phyloP scores from a whole-genome alignment of 2,329 filamentous ascomycete species.

The Fusarium mexicanum region DNA sequence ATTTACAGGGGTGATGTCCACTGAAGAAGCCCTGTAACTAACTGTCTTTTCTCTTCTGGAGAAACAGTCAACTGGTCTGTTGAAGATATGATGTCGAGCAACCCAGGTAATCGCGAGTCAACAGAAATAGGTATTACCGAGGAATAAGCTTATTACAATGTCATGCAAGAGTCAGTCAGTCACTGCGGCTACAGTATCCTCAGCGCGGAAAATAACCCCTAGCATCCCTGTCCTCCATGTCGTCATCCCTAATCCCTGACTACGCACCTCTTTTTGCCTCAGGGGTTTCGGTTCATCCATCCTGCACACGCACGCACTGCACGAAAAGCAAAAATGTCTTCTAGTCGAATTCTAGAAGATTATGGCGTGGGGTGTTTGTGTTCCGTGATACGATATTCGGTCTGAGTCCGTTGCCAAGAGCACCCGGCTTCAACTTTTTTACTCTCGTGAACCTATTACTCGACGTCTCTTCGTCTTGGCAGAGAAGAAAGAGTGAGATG shows the following conservation, averaged over 20 bases:
- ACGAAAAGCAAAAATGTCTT: constrained; percentile 5
- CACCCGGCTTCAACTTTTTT: not conserved
- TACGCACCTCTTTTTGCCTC: constrained; percentile 2
- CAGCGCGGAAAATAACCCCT: constrained; percentile 2
- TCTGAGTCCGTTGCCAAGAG: constrained; percentile 22
- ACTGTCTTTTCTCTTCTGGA: not conserved
- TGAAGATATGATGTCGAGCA: not conserved
- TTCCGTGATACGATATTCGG: constrained; percentile 11
- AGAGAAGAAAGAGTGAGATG: not conserved
- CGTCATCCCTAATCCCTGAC: constrained; percentile 24
- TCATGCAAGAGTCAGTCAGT: constrained; percentile 26
- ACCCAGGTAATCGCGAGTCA: not conserved
- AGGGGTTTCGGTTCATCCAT: not conserved
- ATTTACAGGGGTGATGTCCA: not conserved
- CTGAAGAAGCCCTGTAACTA: not conserved
- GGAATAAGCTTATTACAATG: not conserved
- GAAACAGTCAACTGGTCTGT: not conserved
- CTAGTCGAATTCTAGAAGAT: constrained; percentile 41
- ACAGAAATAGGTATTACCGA: not conserved
- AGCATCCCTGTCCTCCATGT: constrained; percentile 21
- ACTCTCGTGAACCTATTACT: not conserved
- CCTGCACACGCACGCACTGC: not conserved
- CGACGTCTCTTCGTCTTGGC: not conserved
- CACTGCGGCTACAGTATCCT: not conserved
- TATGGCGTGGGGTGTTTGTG: not conserved